phyloP scores from a whole-genome alignment of 208 protist genomes.

The Wallacemonas collosoma region DNA sequence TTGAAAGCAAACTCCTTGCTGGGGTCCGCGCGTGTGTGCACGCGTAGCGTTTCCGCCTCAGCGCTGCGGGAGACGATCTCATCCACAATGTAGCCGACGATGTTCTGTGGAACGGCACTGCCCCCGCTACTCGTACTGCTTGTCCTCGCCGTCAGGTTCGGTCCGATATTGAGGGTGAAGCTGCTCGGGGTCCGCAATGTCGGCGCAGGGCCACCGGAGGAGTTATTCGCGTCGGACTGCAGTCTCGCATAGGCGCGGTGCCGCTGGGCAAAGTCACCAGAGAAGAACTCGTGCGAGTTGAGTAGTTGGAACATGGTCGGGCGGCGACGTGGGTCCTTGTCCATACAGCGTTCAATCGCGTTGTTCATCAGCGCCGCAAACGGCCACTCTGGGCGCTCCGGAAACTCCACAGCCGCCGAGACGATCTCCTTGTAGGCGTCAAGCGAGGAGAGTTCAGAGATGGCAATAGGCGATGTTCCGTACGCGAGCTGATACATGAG shows the following conservation, averaged over 20 bases:
- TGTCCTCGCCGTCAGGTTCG: constrained; percentile 16
- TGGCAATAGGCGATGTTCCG: constrained; percentile 55
- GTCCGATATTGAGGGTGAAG: constrained; percentile 10
- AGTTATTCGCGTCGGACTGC: constrained; percentile 26
- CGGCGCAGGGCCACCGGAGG: constrained; percentile 17
- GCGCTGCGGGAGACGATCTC: constrained; percentile 48
- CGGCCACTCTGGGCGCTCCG: constrained; percentile 38
- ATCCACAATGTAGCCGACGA: constrained; percentile 58
- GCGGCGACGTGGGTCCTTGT: constrained; percentile 49
- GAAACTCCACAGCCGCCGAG: constrained; percentile 42
- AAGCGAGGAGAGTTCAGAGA: constrained; percentile 58
- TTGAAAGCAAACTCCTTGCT: constrained; percentile 67
- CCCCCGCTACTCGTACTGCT: constrained; percentile 17
- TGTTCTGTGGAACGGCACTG: neutral
- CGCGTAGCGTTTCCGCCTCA: constrained; percentile 64
- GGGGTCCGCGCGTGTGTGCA: constrained; percentile 49
- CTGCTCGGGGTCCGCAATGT: constrained; percentile 28
- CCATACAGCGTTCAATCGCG: constrained; percentile 59
- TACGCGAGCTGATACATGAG: constrained; percentile 87
- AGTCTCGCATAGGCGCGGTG: neutral
- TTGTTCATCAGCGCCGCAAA: constrained; percentile 52
- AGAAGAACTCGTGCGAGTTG: constrained; percentile 46
- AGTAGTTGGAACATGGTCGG: constrained; percentile 62
- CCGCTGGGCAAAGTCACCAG: constrained; percentile 36
- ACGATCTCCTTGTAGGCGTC: constrained; percentile 48